Evolutionary conservation across 2,329 filamentous ascomycete genomes (phyloP), one percentile per base, ranked within the genome.

Genomic region (Catunica adiposa): DNA sequence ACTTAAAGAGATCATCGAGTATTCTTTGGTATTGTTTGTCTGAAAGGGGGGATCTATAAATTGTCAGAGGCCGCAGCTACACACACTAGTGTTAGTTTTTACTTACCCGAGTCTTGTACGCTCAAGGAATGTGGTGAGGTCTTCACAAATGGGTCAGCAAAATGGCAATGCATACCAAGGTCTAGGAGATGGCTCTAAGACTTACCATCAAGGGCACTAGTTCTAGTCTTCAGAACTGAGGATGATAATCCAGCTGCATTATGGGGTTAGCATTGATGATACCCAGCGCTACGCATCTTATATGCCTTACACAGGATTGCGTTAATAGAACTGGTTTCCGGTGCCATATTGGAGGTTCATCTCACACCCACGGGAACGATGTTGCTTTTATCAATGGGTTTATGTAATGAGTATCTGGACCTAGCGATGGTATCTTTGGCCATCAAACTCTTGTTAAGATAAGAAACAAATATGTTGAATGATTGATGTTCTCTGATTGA

Each of bases 21-120:
- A 96, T 80, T 58, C 78, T 77, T 64, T 92, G 84, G 61, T 86
- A 94, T n/a, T 78, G 77, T 64, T 84, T 86, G 64, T 94, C 87
- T 48, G 76, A 77, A 34, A 95, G 71, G 11, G 68, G 23, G 3
- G 52, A 34, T 34, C 56, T 57, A 44, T 9, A n/a, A n/a, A 53
- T 23, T 3, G 22, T 40, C 23, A 29, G 40, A 46, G 7, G 20
- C 23, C 37, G 20, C 53, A 48, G 42, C 6, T 15, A 3, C 37
- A 22, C 22, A 48, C 20, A 15, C 20, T 7, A 48, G 25, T 29
- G 53, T 37, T 38, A 6, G 14, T 40, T 26, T 26, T 4, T 26
- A 42, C 67, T 58, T 64, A 71, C 68, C 71, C 63, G 56, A 68
- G 68, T 20, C 65, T 58, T 3, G 64, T 63, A 38, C 63, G 66